phyloP scores from a whole-genome alignment of 352 stramenopile species.

The Phytophthora litchii region DNA sequence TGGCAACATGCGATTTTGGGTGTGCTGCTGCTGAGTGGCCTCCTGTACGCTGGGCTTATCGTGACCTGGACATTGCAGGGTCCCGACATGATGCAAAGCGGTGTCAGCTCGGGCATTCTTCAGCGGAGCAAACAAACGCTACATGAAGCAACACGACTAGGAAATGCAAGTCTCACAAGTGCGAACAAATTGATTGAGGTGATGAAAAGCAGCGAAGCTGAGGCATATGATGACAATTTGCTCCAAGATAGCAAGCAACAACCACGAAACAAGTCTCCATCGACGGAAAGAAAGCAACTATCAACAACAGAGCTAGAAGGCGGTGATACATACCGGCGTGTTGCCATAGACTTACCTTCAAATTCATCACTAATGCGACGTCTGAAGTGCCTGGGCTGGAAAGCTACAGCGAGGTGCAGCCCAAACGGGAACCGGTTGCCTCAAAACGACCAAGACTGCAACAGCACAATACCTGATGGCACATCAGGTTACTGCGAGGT shows the following conservation, averaged over 20 bases:
- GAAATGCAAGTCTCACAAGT: not conserved
- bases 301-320: not conserved
- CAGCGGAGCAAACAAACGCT: not conserved
- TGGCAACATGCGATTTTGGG: conserved; percentile 8
- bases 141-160: not conserved
- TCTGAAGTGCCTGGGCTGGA: conserved; percentile 21
- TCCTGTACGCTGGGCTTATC: conserved; percentile 16
- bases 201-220: not conserved
- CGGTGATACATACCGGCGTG: not conserved
- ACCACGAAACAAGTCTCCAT: no score
- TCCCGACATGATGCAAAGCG: not conserved
- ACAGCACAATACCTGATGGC: conserved; percentile 17
- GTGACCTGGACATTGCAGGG: conserved; percentile 9
- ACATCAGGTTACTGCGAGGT: conserved; percentile 29
- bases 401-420: conserved; percentile 18
- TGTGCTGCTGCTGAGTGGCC: conserved; percentile 10
- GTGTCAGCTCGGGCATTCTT: not conserved
- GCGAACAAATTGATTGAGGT: no score
- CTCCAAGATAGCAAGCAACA: conserved; percentile 3
- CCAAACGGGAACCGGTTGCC: conserved; percentile 16
- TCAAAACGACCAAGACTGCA: conserved; percentile 21
- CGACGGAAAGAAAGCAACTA: not conserved
- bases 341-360: conserved; percentile 10
- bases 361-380: conserved; percentile 19
- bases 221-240: not conserved